phyloP scores from a whole-genome alignment of 2,329 filamentous ascomycete genomes.

The Ascochyta rabiei region DNA sequence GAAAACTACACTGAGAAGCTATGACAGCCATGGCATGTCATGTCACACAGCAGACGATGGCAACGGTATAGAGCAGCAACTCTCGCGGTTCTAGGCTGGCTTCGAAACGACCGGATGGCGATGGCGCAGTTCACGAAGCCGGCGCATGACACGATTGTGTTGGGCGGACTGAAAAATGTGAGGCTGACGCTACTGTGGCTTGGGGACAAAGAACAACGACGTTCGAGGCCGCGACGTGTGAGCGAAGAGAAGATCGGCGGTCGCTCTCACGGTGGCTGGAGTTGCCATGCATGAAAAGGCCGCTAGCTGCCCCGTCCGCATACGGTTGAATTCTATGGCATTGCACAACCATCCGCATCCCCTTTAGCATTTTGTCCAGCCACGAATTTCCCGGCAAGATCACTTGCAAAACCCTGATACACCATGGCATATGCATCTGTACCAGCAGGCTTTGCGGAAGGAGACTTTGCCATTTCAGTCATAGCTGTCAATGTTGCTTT shows the following conservation, averaged over 20 bases:
- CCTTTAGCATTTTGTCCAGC: slow-evolving; percentile 36
- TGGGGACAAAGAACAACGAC: slow-evolving; percentile 6
- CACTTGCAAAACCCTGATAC: not conserved
- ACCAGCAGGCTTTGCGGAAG: not conserved
- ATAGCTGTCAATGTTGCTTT: too few species aligned
- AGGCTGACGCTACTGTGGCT: slow-evolving; percentile 3
- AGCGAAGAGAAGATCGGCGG: slow-evolving; percentile 8
- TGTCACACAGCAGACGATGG: slow-evolving; percentile 36
- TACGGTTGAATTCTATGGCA: slow-evolving; percentile 43
- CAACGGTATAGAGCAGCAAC: not conserved
- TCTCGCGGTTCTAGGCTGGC: not conserved
- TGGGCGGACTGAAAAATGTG: not conserved
- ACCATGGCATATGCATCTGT: not conserved
- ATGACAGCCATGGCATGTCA: slow-evolving; percentile 29
- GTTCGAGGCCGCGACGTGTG: not conserved
- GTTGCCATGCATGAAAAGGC: slow-evolving; percentile 19
- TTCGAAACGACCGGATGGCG: not conserved
- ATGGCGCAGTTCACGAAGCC: not conserved
- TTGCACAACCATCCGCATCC: slow-evolving; percentile 35
- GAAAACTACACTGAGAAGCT: slow-evolving; percentile 17
- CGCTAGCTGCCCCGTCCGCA: slow-evolving; percentile 27
- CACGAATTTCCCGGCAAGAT: slow-evolving; percentile 23
- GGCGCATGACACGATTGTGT: not conserved
- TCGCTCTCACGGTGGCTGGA: slow-evolving; percentile 37
- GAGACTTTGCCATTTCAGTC: not conserved